Conservation (phyloP, 345 rosid genomes). For the Hibiscus trionum region DNA sequence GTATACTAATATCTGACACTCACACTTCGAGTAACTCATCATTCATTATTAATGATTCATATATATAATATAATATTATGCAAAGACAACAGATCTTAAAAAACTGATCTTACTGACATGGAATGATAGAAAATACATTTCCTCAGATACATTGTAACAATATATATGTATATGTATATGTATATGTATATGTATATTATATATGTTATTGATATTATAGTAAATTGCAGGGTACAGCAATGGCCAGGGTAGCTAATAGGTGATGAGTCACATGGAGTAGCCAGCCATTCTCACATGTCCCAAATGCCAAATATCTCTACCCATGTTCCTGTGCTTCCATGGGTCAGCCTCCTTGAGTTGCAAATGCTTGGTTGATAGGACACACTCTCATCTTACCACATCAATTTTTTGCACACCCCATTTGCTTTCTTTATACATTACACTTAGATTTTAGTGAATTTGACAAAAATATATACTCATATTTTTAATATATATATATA, state of each 20-base stretch:
- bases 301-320: neutral
- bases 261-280: conserved; percentile 31
- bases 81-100: neutral
- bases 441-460: neutral
- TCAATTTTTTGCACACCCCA: neutral
- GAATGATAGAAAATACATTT: neutral
- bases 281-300: conserved; percentile 25
- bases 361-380: conserved; percentile 37
- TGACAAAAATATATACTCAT: neutral
- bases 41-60: neutral
- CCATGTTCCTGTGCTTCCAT: conserved; percentile 10
- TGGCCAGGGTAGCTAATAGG: conserved; percentile 22
- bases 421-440: too few species aligned
- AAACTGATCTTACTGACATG: conserved; percentile 14
- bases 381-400: conserved; percentile 11
- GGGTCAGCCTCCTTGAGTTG: conserved; percentile 13
- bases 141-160: neutral
- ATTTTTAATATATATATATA: neutral
- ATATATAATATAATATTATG: too few species aligned
- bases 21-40: neutral
- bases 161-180: neutral
- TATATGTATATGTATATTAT: too few species aligned
- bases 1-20: neutral
- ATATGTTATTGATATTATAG: neutral
- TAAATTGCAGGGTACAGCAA: conserved; percentile 4